Evolutionary conservation across 768 basidiomycete genomes (phyloP), one percentile per base, ranked within the genome.

Genomic region (Amanita rimosa): DNA sequence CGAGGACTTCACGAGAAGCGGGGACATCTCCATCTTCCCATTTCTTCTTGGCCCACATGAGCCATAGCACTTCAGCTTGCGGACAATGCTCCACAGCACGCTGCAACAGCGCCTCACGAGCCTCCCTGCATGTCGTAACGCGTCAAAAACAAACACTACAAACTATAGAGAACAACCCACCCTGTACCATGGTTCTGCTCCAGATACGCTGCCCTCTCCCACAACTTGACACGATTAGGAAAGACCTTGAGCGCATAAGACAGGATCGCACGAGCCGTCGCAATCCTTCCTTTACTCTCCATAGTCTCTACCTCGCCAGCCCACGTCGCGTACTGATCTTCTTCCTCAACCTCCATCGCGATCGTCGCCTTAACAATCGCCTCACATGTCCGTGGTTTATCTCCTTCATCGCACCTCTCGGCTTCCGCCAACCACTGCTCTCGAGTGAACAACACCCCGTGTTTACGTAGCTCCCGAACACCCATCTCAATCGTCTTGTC

Each of bases 351-450:
- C 37, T 96, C 96, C 77, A 95, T 88, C 19, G 81, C 83, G 6
- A 98, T 72, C 2, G 92, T 95, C 2, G 92, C 94, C 63, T 93
- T 96, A 49, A 98, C 75, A 56, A 98, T 97, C 2, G 93, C 94
- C 62, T 95, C 91, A 54, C 85, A 89, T 3, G 94, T 96, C 58
- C 86, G 67, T 11, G 81, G 79, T 14, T 83, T 85, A 1, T 88
- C 91, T 49, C 97, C 91, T 1, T 60, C 66, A 62, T 99, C 95
- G 57, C 91, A 94, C 50, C 77, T 74, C 62, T 97, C 95, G 0
- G 95, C 96, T 66, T 98, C 93, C 62, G 86, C 85, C 44, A 98
- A 61, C 96, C 96, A 99, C 62, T 96, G 92, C 56, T 99, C 96
- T 19, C 95, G 73, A 21, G 79, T 80, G 38, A 97, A 68, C 49